A percentile compares a stretch with the other conserved stretches of the same genome.
These are phyloP conservation scores for Zygosaccharomyces gambellarensis DNA, from an alignment of 805 yeast species.

Conservation along the genomic window DNA sequence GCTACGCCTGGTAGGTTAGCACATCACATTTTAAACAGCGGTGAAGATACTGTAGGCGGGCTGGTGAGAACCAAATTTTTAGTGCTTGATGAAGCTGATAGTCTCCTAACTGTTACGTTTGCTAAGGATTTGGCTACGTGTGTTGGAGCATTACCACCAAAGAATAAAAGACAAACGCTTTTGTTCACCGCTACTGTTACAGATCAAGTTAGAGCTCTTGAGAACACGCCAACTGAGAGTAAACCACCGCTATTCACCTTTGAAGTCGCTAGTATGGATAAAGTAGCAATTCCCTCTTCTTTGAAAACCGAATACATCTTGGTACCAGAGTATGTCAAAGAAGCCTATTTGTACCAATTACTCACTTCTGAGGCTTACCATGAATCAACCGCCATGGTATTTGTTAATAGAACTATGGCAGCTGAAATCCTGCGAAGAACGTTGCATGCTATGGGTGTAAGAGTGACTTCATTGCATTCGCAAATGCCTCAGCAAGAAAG, in stretches of 20 bases:
- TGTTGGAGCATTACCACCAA: constrained; percentile 62
- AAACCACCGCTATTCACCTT: constrained; percentile 58
- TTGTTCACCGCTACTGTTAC: constrained; percentile 95
- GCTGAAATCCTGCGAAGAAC: constrained; percentile 85
- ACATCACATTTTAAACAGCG: constrained; percentile 81
- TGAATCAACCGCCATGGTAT: constrained; percentile 72
- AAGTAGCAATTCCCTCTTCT: constrained; percentile 75
- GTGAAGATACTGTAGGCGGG: constrained; percentile 81
- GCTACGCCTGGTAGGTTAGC: constrained; percentile 98
- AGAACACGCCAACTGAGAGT: constrained; percentile 54
- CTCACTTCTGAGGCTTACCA: constrained; percentile 58
- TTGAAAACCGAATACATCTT: constrained; percentile 62
- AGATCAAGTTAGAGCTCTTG: constrained; percentile 78
- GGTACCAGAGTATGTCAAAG: constrained; percentile 84
- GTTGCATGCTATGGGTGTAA: constrained; percentile 62
- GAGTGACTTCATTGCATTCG: constrained; percentile 88
- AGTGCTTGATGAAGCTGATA: constrained; percentile 95
- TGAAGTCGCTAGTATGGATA: constrained; percentile 68
- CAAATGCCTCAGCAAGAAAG: constrained; percentile 92
- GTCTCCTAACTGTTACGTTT: constrained; percentile 78
- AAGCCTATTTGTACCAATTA: constrained; percentile 72
- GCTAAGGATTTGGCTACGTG: constrained; percentile 73
- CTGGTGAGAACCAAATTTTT: constrained; percentile 71
- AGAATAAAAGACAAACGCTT: constrained; percentile 76
- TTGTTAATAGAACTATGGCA: constrained; percentile 84